Base-by-base conservation (phyloP, 75 land plant genomes). In the Pinus albicaulis region DNA sequence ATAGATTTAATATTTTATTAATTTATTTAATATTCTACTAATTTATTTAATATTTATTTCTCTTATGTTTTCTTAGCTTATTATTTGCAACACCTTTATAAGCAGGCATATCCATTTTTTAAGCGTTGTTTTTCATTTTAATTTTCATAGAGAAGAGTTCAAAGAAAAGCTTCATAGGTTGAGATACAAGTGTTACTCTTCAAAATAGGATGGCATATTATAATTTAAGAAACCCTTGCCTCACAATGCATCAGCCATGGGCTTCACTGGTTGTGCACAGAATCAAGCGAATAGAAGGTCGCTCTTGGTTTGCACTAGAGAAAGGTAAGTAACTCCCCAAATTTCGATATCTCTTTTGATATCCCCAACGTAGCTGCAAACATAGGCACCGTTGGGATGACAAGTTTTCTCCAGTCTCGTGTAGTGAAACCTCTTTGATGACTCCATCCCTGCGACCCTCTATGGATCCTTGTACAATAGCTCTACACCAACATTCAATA, bases 171-270 rank as follows among this genome's bases (percentile, higher is more conserved):
- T 31, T 64, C 17, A 4, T 7, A 28, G 5, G 68, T 1, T 5
- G 15, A 20, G 16, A 34, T 7, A 44, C 7, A 44, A 8, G 48
- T 44, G 48, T 44, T 7, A 6, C 7, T 44, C 1, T 44, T 44
- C 48, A 44, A 44, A 44, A 44, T 8, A 41, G 38, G 10, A 68
- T 68, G 71, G 20, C 71, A 19, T 23, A 68, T 44, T 38, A 44
- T 44, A 82, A 80, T 22, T 83, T 78, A 25, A 81, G 78, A 24
- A 89, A 93, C 58, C 81, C 92, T 3, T 95, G 98, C 65, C 74
- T 95, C 23, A 95, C 98, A 14, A 84, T 95, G 93, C 98, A 95
- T 73, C 98, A 95, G 75, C 98, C 98, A 12, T 95, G 98, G 98
- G 98, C 98, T 74, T 95, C 98, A 7, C 82, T 95, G 31, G 85